These are phyloP conservation scores for Fusarium albosuccineum DNA, from an alignment of 2,329 filamentous ascomycete genomes.

Conservation along the genomic window DNA sequence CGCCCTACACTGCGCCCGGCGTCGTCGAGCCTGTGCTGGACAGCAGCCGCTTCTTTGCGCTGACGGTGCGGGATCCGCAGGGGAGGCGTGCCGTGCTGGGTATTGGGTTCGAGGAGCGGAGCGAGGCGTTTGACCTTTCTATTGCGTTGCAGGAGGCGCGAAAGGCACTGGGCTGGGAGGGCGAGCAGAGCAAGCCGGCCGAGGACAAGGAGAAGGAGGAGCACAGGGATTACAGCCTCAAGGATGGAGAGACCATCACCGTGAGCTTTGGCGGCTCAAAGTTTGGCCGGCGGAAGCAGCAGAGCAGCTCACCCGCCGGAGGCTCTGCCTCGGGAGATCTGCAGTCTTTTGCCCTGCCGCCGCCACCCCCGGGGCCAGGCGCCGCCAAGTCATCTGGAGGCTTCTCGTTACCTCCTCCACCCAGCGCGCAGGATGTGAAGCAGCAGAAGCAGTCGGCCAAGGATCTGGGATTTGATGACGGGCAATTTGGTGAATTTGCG, in stretches of 20 bases:
- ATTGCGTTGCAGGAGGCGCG: constrained; percentile 84
- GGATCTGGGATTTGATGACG: constrained; percentile 86
- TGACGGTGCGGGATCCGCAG: constrained; percentile 81
- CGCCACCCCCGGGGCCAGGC: constrained; percentile 68
- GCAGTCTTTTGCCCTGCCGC: constrained; percentile 78
- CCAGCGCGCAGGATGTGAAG: constrained; percentile 72
- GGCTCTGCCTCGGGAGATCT: constrained; percentile 49
- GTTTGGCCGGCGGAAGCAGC: constrained; percentile 63
- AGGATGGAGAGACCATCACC: constrained; percentile 90
- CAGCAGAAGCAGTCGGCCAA: constrained; percentile 67
- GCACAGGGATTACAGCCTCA: constrained; percentile 79
- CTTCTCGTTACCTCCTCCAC: constrained; percentile 75
- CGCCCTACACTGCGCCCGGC: constrained; percentile 76
- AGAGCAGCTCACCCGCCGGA: constrained; percentile 34
- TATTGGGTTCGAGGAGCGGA: constrained; percentile 88
- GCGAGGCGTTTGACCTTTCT: constrained; percentile 87
- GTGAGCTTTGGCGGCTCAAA: constrained; percentile 76
- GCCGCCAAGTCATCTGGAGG: constrained; percentile 51
- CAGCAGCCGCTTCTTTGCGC: constrained; percentile 85
- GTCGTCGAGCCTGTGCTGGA: constrained; percentile 84
- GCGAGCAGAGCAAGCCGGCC: constrained; percentile 52
- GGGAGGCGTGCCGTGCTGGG: constrained; percentile 84
- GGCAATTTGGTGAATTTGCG: constrained; percentile 87
- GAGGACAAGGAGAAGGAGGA: constrained; percentile 55
- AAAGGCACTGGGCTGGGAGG: constrained; percentile 74